Evolutionary conservation across 1,139 yeast species (phyloP), one percentile per base, ranked within the genome.

Genomic region (Candida frijolesensis): DNA sequence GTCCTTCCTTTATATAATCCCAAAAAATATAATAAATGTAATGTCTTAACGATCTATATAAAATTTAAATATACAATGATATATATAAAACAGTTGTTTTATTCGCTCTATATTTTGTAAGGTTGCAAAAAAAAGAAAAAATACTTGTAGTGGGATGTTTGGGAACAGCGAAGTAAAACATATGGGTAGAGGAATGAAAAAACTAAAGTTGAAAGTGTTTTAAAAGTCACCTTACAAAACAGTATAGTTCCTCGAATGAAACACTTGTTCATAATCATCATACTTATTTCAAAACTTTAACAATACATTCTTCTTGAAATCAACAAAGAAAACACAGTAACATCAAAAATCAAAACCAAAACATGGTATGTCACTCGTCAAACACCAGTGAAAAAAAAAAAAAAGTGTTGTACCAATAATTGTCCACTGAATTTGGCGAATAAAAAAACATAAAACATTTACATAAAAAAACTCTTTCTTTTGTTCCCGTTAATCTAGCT

Each of bases 21-120:
- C 42, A 44, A 44, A 44, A 19, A 44, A 44, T 44, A 44, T 44
- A 44, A 44, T 44, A 44, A 44, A 37, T 44, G 46, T 44, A 44
- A 44, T 44, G 46, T 44, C 42, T 44, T 44, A 44, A 44, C 46
- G 46, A 44, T 32, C 45, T 42, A 14, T 42, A 18, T 33, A 44
- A 44, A 30, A 32, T 37, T 19, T 27, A 27, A 40, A 40, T 38
- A 38, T 38, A 38, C 29, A 38, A 19, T 12, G 11, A 32, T 33
- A 19, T 33, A 14, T 35, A 43, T 42, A 22, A 18, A 19, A 12
- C 16, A 32, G 10, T 8, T 8, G 10, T 4, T 25, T 9, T 25
- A 25, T 9, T 25, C 29, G 29, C 14, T 11, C 33, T 29, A 9
- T 15, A 22, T 10, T n/a, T 33, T 22, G 30, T 32, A 32, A 25